Percentiles rank a stretch among this genome's conserved stretches.
Conservation (phyloP, 768 basidiomycete species). For the Gloeopeniophorella convolvens region DNA sequence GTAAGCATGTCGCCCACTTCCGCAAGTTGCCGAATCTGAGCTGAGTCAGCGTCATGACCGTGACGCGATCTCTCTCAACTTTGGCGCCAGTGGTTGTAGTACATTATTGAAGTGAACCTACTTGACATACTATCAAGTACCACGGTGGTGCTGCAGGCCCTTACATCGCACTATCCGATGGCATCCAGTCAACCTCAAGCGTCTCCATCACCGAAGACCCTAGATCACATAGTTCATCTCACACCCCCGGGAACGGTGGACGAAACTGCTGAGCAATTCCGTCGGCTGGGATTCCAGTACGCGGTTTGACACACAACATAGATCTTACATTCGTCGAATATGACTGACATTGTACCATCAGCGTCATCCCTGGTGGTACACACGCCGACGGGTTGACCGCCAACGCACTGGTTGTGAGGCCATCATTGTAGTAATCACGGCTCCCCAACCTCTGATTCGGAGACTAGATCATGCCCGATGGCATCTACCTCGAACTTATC, state of each 20-base stretch:
- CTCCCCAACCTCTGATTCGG: neutral
- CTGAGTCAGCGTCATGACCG: no score
- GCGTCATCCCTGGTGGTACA: conserved; percentile 60
- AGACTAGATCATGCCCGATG: conserved; percentile 45
- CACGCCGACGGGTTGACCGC: conserved; percentile 58
- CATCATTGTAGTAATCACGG: neutral
- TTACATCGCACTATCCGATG: no score
- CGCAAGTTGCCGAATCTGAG: no score
- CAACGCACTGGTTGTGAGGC: conserved; percentile 56
- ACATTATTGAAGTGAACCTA: no score
- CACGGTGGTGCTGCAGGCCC: no score
- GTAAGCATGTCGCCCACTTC: no score
- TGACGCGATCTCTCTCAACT: no score
- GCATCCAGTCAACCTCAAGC: no score
- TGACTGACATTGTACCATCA: conserved; percentile 24
- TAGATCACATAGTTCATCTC: conserved; percentile 72
- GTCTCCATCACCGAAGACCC: conserved; percentile 33
- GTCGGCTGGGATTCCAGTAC: conserved; percentile 50
- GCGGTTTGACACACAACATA: neutral
- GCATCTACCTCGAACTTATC: conserved; percentile 63
- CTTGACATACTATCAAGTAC: no score
- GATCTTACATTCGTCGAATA: neutral
- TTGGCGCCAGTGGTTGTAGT: no score
- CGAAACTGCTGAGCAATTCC: conserved; percentile 45
- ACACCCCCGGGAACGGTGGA: conserved; percentile 54